Evolutionary conservation across 1,284 basidiomycete genomes (phyloP).

Genomic region (Peniophora sp.): DNA sequence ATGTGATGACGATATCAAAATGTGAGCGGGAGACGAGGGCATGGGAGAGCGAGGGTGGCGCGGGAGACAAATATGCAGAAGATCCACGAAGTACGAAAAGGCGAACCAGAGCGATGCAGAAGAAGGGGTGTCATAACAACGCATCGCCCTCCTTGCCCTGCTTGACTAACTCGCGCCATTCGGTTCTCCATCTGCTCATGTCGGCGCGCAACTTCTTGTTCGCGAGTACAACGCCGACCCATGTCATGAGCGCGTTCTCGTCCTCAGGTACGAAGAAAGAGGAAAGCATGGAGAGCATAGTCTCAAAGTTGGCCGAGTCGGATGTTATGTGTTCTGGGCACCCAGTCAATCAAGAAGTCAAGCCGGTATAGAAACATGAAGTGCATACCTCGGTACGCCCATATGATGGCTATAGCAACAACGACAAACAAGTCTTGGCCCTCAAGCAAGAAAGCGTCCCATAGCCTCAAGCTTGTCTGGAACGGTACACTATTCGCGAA

Average conservation of each 20-base stretch:
- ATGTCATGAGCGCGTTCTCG: constrained; percentile 72
- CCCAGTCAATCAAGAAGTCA: constrained; percentile 1
- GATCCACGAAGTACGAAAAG: too few relatives aligned
- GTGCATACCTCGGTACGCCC: constrained; percentile 71
- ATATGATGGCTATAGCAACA: constrained; percentile 82
- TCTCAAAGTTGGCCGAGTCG: constrained; percentile 80
- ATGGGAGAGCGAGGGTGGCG: neutral
- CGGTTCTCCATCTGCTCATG: constrained; percentile 64
- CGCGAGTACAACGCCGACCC: constrained; percentile 70
- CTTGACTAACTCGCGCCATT: constrained; percentile 66
- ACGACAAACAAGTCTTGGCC: constrained; percentile 86
- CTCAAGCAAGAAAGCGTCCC: constrained; percentile 91
- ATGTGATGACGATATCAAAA: too few relatives aligned
- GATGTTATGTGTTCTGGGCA: constrained; percentile 68
- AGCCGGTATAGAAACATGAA: constrained; percentile 3
- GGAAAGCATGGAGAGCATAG: constrained; percentile 78
- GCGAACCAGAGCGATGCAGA: neutral
- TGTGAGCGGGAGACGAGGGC: neutral
- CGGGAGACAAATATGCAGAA: too few relatives aligned
- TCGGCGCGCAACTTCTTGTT: constrained; percentile 63
- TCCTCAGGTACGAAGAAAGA: constrained; percentile 90
- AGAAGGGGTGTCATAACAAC: constrained; percentile 43
- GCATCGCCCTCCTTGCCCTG: constrained; percentile 57
- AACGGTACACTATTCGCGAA: constrained; percentile 96
- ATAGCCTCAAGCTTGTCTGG: constrained; percentile 87